Evolutionary conservation across 208 protist genomes (phyloP), one percentile per base, ranked within the genome.

Genomic region (Wallacemonas sp.): DNA sequence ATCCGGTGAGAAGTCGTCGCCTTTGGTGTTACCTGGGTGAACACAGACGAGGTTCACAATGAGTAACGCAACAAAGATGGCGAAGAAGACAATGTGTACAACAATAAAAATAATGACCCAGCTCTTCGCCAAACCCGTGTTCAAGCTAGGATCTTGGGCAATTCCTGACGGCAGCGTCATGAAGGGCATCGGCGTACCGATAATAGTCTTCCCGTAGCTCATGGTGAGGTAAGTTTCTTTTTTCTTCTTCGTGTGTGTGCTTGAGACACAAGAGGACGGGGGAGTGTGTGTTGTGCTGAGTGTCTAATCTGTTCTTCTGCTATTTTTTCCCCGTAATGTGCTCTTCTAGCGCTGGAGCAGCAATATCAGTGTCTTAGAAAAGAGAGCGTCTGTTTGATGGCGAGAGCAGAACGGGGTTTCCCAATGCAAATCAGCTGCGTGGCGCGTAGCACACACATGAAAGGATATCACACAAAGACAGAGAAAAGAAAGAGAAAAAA

Each of bases 161-260:
- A 3, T 74, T 66, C 41, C 51, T n/a, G 51, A 26, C 30, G 71
- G 72, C 28, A 82, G 27, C 8, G 53, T 78, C 21, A 77, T 68
- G 41, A 86, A 86, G n/a, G 80, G 80, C 33, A 85, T 26, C 27
- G 79, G 79, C 12, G 75, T 85, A 22, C 47, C 67, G 19, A 85
- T 45, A 6, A 80, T 46, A n/a, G 72, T 61, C 5, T 70, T 67
- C 19, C 51, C 51, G 30, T 14, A 58, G 51, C 34, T 58, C 56
- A 51, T 51, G 56, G 51, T 58, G 51, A 24, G 12, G 44, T 26
- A 49, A 4, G n/a, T n/a, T n/a, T n/a, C n/a, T n/a, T n/a, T n/a
- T n/a, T n/a, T n/a, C n/a, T n/a, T n/a, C n/a, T n/a, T n/a, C n/a
- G n/a, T n/a, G n/a, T n/a, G n/a, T n/a, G n/a, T n/a, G n/a, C n/a